These are phyloP conservation scores for Suhomyces yuchorum DNA, from an alignment of 1,139 yeast species.

Conservation along the genomic window DNA sequence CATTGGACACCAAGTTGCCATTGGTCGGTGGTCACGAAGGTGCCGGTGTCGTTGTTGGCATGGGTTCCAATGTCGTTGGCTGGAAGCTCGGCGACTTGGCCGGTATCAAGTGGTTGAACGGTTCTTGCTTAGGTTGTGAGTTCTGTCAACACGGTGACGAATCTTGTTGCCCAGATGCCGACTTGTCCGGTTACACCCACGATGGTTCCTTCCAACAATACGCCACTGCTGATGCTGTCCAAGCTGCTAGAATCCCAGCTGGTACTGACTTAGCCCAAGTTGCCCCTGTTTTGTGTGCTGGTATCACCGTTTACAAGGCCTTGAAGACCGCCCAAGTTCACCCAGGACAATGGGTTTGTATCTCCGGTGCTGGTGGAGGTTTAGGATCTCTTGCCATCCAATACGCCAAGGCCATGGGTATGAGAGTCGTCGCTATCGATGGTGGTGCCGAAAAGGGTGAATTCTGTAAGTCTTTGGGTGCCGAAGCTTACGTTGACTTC, in stretches of 20 bases:
- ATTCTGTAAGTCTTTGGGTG: constrained; percentile 61
- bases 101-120: constrained; percentile 74
- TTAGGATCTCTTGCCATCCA: constrained; percentile 80
- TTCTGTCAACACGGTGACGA: constrained; percentile 69
- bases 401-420: constrained; percentile 83
- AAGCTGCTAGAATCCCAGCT: constrained; percentile 39
- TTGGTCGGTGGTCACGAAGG: constrained; percentile 87
- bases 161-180: constrained; percentile 68
- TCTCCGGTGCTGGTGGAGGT: constrained; percentile 87
- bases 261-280: constrained; percentile 38
- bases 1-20: constrained; percentile 63
- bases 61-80: constrained; percentile 67
- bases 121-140: constrained; percentile 75
- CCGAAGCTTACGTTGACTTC: constrained; percentile 72
- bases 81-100: constrained; percentile 78
- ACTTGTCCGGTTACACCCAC: constrained; percentile 75
- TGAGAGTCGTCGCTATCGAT: constrained; percentile 74
- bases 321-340: constrained; percentile 64
- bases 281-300: constrained; percentile 64
- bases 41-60: constrained; percentile 77
- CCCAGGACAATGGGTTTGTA: constrained; percentile 79
- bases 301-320: constrained; percentile 84
- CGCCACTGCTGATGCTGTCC: constrained; percentile 61
- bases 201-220: constrained; percentile 86
- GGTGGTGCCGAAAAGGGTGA: constrained; percentile 68